These are phyloP conservation scores for Psidium guajava DNA, from an alignment of 345 rosid genomes.

Conservation along the genomic window DNA sequence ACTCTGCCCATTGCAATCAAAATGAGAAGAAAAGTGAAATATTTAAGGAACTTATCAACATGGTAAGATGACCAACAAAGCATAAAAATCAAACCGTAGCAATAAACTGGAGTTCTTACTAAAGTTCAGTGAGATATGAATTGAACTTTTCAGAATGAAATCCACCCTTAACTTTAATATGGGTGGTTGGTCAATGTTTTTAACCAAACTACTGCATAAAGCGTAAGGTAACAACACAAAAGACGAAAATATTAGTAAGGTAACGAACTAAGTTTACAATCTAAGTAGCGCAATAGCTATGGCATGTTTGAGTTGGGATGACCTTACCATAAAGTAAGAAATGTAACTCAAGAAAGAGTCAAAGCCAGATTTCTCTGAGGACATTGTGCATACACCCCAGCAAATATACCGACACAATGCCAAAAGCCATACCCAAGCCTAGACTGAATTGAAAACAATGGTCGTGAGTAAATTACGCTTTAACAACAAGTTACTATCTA, in stretches of 20 bases:
- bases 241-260: background rate
- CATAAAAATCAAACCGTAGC: background rate
- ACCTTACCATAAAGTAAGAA: conserved; percentile 64
- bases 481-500: background rate
- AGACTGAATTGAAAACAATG: conserved; percentile 28
- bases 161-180: background rate
- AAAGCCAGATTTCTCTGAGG: conserved; percentile 71
- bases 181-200: background rate
- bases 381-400: conserved; percentile 72
- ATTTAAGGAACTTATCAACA: background rate
- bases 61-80: background rate
- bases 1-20: background rate
- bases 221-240: background rate
- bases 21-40: background rate
- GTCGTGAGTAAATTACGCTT: background rate
- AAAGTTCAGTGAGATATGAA: background rate
- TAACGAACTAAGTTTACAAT: background rate
- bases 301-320: background rate
- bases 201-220: background rate
- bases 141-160: background rate
- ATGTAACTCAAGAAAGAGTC: conserved; percentile 79
- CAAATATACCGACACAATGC: conserved; percentile 78
- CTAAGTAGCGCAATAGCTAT: background rate
- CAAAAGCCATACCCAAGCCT: conserved; percentile 73
- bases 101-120: background rate